Percentiles rank a stretch among this genome's conserved stretches.
Evolutionary conservation across 805 yeast species (phyloP).

Genomic region (Blastobotrys parvus): DNA sequence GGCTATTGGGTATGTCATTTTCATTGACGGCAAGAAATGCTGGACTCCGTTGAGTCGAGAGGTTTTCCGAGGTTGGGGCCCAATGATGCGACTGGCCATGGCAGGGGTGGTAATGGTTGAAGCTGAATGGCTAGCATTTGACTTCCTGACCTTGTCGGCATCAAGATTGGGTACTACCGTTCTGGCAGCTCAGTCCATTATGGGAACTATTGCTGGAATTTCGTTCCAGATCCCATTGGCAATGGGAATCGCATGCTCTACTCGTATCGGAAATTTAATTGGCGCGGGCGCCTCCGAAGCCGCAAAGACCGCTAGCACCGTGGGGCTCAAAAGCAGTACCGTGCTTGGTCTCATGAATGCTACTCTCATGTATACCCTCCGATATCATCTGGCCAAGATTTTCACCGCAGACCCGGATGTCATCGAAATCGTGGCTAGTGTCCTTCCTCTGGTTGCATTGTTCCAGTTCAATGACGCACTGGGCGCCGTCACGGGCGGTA

Average conservation of each 20-base stretch:
- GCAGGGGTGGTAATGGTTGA: constrained; percentile 67
- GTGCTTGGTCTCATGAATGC: constrained; percentile 42
- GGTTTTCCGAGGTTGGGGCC: constrained; percentile 48
- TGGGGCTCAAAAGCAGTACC: constrained; percentile 34
- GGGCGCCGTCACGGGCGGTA: constrained; percentile 64
- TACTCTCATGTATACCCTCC: constrained; percentile 36
- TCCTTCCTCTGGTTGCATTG: constrained; percentile 58
- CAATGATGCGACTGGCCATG: constrained; percentile 49
- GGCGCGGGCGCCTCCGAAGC: constrained; percentile 45
- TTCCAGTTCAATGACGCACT: constrained; percentile 64
- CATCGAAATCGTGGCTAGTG: constrained; percentile 38
- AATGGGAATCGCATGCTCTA: constrained; percentile 57
- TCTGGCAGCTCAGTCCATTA: constrained; percentile 65
- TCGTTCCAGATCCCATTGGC: constrained; percentile 68
- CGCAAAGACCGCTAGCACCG: constrained; percentile 37
- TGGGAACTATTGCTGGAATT: constrained; percentile 54
- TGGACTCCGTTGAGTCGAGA: constrained; percentile 45
- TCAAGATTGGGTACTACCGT: constrained; percentile 59
- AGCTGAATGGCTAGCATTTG: constrained; percentile 68
- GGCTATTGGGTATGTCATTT: constrained; percentile 28
- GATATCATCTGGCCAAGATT: constrained; percentile 40
- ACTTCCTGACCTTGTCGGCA: constrained; percentile 57
- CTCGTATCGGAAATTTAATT: constrained; percentile 61
- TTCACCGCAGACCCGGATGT: constrained; percentile 56
- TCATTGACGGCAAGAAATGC: constrained; percentile 34